Base-by-base conservation (phyloP, 371 early-diverging fungal species). In the Coemansia sp. region DNA sequence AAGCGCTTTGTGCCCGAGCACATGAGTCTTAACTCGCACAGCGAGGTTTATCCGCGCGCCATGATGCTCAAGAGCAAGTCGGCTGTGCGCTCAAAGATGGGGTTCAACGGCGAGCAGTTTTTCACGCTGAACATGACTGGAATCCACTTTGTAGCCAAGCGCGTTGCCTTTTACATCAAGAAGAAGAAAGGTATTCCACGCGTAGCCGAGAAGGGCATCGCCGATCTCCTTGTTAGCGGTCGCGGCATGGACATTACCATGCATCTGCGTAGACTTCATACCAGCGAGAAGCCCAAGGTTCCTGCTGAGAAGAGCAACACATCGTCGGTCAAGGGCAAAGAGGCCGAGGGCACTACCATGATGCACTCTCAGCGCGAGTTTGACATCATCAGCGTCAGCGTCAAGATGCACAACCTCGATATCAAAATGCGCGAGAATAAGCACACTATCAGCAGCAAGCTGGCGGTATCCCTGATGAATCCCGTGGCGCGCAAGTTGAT, bases 181-280 rank as follows among this genome's bases (percentile, higher is more conserved):
- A 78, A 75, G 71, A 78, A 75, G 76, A 68, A 34, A 40, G 74
- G 74, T 21, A 14, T 78, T 40, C 78, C 78, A 5, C 68, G 72
- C 29, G 4, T 78, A 16, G 71, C 79, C 4, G 79, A 78, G 24
- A 69, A 71, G 60, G 79, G 79, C 8, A 52, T 76, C 7, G 79
- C 76, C 16, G 69, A 78, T 24, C 7, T 78, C 18, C 29, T 63
- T 5, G 57, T 78, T 21, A 65, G 66, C 11, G 74, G 61, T 18
- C 71, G 73, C 7, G 77, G 77, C 27, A 72, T 76, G 77, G 77
- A 76, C 24, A 59, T 76, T 6, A 27, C 39, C 26, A 24, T 76
- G 45, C 64, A 56, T 21, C 45, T 61, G 58, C 77, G 77, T 48
- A 64, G 53, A 58, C 63, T 76, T 53, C 77, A 76, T 62, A 10